A percentile compares a stretch with the other conserved stretches of the same genome.
These are phyloP conservation scores for Termitomyces sp. DNA, from an alignment of 768 basidiomycete genomes.

Conservation along the genomic window DNA sequence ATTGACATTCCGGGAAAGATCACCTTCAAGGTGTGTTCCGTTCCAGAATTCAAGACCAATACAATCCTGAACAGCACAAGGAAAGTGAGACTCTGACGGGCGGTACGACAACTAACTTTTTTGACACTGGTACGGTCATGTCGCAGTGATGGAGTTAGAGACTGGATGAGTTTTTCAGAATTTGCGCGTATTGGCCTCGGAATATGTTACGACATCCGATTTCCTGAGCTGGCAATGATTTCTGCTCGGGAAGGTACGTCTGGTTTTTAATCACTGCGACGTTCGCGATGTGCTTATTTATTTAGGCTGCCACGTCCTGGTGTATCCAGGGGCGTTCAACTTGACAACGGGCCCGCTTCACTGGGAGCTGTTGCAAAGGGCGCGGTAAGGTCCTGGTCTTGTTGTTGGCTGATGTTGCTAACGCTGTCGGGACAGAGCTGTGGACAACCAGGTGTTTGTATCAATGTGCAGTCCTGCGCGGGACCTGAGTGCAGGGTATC, in stretches of 20 bases:
- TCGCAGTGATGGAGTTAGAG: neutral
- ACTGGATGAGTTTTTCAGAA: slow-evolving; percentile 37
- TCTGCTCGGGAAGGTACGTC: slow-evolving; percentile 74
- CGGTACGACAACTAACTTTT: slow-evolving; percentile 66
- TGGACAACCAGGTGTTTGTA: slow-evolving; percentile 96
- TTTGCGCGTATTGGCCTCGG: slow-evolving; percentile 96
- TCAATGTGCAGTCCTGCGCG: slow-evolving; percentile 96
- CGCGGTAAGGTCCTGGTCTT: slow-evolving; percentile 48
- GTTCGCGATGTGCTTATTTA: neutral
- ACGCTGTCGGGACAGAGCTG: slow-evolving; percentile 52
- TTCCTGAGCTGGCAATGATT: slow-evolving; percentile 91
- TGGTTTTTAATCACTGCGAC: neutral
- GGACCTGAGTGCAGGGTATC: slow-evolving; percentile 75
- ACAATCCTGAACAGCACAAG: slow-evolving; percentile 29
- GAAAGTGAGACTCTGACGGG: slow-evolving; percentile 85
- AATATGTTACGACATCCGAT: slow-evolving; percentile 94
- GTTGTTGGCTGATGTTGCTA: neutral
- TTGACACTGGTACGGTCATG: slow-evolving; percentile 69
- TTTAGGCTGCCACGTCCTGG: slow-evolving; percentile 76
- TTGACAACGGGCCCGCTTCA: slow-evolving; percentile 92
- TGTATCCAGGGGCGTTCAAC: slow-evolving; percentile 97
- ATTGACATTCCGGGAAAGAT: slow-evolving; percentile 95
- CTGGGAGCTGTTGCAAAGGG: slow-evolving; percentile 89
- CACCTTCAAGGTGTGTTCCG: slow-evolving; percentile 63
- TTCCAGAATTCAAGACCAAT: neutral